phyloP scores from a whole-genome alignment of 176 grass and related monocot species.

The Thalia dealbata region DNA sequence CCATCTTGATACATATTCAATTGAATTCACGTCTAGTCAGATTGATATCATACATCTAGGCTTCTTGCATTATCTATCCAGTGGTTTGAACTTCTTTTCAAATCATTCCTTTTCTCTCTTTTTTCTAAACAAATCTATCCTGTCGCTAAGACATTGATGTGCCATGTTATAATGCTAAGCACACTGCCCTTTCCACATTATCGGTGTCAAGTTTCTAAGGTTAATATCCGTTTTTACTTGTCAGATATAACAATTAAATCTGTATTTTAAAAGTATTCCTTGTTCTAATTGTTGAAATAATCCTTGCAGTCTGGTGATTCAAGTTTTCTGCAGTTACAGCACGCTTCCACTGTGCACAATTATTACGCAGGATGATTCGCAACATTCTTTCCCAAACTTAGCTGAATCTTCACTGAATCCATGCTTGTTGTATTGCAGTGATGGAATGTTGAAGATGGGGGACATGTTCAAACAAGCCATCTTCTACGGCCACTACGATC shows the following conservation, averaged over 20 bases:
- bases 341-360: slow-evolving; percentile 69
- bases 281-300: neutral
- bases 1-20: neutral
- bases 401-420: neutral
- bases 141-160: too few species aligned
- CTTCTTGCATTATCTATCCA: too few species aligned
- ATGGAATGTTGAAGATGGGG: slow-evolving; percentile 10
- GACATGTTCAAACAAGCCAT: slow-evolving; percentile 21
- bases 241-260: too few species aligned
- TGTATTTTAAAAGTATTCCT: neutral
- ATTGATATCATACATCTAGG: too few species aligned
- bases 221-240: too few species aligned
- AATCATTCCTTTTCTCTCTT: too few species aligned
- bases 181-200: too few species aligned
- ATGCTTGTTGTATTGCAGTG: neutral
- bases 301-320: slow-evolving; percentile 39
- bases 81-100: too few species aligned
- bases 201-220: too few species aligned
- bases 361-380: slow-evolving; percentile 43
- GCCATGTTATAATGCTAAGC: too few species aligned
- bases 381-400: neutral
- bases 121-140: too few species aligned
- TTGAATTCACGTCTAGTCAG: too few species aligned
- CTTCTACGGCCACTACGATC: neutral
- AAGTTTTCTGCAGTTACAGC: slow-evolving; percentile 80